Evolutionary conservation across 202 grass and related monocot genomes (phyloP), one percentile per base, ranked within the genome.

Genomic region (Dendrocalamus latiflorus): DNA sequence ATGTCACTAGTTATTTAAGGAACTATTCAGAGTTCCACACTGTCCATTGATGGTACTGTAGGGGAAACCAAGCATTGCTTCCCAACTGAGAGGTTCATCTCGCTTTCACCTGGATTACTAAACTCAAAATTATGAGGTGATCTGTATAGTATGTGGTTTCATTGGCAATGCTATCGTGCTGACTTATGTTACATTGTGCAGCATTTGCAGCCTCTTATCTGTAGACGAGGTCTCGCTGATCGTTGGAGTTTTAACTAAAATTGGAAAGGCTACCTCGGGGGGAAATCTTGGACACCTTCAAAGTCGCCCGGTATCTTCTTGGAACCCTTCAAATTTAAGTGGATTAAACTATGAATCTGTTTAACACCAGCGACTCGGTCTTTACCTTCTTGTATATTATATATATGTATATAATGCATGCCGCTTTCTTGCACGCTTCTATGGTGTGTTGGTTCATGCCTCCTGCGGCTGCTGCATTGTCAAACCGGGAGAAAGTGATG

Each of bases 401-500:
- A 11, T 8, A 4, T 11, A 18, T 6, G 11, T 6, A 11, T 34
- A 48, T 6, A 61, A 16, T 2, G 18, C 37, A 8, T 2, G 53
- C 1, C 43, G 61, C 10, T 89, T 80, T 76, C 87, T 81, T 89
- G 76, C 70, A 85, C 70, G 76, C 21, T 64, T 75, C 62, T 36
- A 16, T 13, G 43, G 38, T 18, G 74, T 54, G 75, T 33, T 21
- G 15, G 16, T 45, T 44, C 69, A 24, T 43, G 68, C 1, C 6
- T 42, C 1, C 47, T 55, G 67, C 41, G 0, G 67, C 41, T 8
- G 51, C 34, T 18, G 20, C 71, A 0, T 72, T 21, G 72, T 82
- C 83, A 82, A 78, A n/a, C 33, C 20, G 24, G 60, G 63, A 45
- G 84, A 90, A 82, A 86, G 78, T 4, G 78, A 89, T 15, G 82